Conservation (phyloP, 768 basidiomycete species). For the Suillus weaverae region DNA sequence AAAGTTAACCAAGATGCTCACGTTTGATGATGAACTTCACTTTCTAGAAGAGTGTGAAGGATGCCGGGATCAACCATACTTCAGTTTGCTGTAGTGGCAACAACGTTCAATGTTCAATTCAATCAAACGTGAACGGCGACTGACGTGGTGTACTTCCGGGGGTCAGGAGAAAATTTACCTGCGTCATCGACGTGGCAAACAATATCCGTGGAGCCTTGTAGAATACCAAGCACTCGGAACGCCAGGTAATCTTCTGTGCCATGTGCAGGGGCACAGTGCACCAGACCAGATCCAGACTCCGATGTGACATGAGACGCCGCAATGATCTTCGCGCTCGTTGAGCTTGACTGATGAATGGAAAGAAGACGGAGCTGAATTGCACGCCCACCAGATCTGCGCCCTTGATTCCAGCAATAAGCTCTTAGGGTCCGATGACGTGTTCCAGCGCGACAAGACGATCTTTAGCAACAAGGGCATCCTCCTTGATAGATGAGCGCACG, state of each 20-base stretch:
- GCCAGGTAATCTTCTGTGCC: conserved; percentile 89
- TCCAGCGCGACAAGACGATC: conserved; percentile 45
- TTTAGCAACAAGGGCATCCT: conserved; percentile 44
- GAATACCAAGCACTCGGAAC: conserved; percentile 57
- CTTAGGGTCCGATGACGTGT: conserved; percentile 21
- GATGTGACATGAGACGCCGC: conserved; percentile 76
- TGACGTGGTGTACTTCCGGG: conserved; percentile 33
- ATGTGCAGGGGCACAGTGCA: conserved; percentile 95
- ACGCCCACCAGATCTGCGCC: conserved; percentile 57
- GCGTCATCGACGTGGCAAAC: conserved; percentile 81
- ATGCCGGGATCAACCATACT: conserved; percentile 50
- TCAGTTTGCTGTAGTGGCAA: conserved; percentile 27
- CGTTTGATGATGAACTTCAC: conserved; percentile 84
- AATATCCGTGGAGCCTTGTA: conserved; percentile 43
- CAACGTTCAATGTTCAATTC: conserved; percentile 15
- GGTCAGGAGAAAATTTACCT: conserved; percentile 68
- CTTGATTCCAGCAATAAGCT: conserved; percentile 21
- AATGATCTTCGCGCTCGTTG: conserved; percentile 47
- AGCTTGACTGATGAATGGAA: conserved; percentile 20
- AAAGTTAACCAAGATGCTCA: conserved; percentile 21
- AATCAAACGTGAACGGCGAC: conserved; percentile 26
- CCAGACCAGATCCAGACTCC: conserved; percentile 88
- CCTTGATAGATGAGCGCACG: conserved; percentile 35
- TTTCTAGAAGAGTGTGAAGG: conserved; percentile 59
- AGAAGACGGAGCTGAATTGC: conserved; percentile 64